Percentiles rank a stretch among this genome's conserved stretches.
Conservation (phyloP, 2,329 filamentous ascomycete genomes). For the Scortechinia acanthostroma region DNA sequence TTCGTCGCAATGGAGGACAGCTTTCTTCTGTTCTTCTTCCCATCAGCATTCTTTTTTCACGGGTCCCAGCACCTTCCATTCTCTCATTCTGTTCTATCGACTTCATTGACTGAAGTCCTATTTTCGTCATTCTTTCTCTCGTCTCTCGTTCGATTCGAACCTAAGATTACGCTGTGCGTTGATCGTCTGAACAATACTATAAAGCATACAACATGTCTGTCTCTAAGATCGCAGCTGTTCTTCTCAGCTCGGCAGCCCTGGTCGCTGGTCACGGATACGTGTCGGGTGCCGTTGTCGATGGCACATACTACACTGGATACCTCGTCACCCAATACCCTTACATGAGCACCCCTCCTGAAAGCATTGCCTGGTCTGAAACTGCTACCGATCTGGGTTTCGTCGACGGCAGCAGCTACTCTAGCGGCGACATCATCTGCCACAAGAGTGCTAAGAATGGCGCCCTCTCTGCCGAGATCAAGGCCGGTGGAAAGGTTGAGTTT, state of each 20-base stretch:
- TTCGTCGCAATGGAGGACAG: not conserved
- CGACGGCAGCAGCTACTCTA: constrained; percentile 31
- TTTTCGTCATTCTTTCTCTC: not conserved
- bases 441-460: constrained; percentile 39
- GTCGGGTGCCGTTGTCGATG: constrained; percentile 33
- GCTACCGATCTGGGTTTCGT: constrained; percentile 44
- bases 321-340: constrained; percentile 23
- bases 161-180: constrained; percentile 3
- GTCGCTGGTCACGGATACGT: constrained; percentile 36
- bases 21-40: not conserved
- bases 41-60: not conserved
- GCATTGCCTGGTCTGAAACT: constrained; percentile 44
- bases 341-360: constrained; percentile 21
- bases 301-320: constrained; percentile 33
- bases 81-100: not conserved
- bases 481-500: constrained; percentile 48
- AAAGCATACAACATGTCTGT: not conserved
- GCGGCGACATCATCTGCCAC: constrained; percentile 55
- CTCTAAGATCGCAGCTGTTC: not conserved
- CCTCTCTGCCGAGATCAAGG: constrained; percentile 45
- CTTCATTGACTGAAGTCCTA: constrained; percentile 3
- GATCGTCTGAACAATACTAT: not conserved
- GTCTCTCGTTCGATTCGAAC: not conserved
- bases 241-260: constrained; percentile 19
- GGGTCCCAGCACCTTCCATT: not conserved